Conservation (phyloP, 2,329 filamentous ascomycete genomes). For the Dothideomycetes sp. region DNA sequence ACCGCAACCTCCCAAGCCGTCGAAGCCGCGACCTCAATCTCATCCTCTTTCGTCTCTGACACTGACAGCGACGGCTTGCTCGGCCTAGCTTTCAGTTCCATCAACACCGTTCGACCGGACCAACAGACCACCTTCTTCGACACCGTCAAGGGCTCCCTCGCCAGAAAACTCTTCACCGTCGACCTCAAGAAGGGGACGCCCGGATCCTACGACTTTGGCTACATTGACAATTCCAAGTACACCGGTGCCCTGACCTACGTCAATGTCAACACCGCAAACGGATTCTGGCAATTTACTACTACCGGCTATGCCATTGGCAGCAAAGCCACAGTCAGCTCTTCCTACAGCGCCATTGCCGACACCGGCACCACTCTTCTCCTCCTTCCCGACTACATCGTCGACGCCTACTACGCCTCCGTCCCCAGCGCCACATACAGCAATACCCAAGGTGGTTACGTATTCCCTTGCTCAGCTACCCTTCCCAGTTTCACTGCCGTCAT, state of each 20-base stretch:
- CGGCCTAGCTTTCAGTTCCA: conserved; percentile 49
- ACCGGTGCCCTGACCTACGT: conserved; percentile 49
- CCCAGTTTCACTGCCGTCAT: conserved; percentile 48
- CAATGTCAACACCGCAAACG: conserved; percentile 47
- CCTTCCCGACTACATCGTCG: conserved; percentile 44
- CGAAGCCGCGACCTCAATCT: conserved; percentile 53
- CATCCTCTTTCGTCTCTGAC: conserved; percentile 43
- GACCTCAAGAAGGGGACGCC: conserved; percentile 44
- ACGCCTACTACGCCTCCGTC: conserved; percentile 48
- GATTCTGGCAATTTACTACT: conserved; percentile 55
- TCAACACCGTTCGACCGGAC: conserved; percentile 48
- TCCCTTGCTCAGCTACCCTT: conserved; percentile 42
- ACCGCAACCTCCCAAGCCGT: conserved; percentile 54
- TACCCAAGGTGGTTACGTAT: conserved; percentile 45
- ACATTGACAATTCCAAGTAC: conserved; percentile 51
- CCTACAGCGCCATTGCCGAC: conserved; percentile 52
- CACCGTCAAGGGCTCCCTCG: conserved; percentile 44
- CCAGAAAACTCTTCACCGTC: conserved; percentile 48
- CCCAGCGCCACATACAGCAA: conserved; percentile 40
- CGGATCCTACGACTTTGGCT: conserved; percentile 50
- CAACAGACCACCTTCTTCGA: conserved; percentile 52
- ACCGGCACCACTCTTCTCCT: conserved; percentile 62
- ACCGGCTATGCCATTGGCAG: conserved; percentile 48
- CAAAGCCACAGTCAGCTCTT: conserved; percentile 30
- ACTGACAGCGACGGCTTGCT: conserved; percentile 49